Percentiles rank a stretch among this genome's conserved stretches.
Evolutionary conservation across 306 rosid genomes (phyloP).

Genomic region (Cucumis cinereus): DNA sequence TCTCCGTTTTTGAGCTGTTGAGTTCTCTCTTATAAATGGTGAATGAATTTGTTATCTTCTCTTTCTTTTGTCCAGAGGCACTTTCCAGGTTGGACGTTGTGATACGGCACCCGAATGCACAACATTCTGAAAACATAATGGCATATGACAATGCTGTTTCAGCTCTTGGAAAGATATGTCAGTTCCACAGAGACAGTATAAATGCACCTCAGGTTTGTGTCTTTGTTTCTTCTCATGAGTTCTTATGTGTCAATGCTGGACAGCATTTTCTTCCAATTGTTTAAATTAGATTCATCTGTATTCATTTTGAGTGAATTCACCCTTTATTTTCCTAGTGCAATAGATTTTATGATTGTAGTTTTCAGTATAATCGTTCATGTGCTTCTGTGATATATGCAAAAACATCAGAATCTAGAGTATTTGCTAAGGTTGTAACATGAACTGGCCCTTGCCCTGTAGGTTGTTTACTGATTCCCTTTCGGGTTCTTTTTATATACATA

Average conservation of each 20-base stretch:
- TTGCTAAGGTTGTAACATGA: not conserved
- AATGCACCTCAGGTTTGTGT: conserved; percentile 79
- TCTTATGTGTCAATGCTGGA: not conserved
- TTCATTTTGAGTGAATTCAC: not conserved
- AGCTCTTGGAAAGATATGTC: conserved; percentile 82
- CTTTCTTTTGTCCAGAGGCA: conserved; percentile 54
- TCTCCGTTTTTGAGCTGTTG: not conserved
- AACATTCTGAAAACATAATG: conserved; percentile 67
- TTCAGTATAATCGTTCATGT: not conserved
- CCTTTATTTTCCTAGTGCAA: not conserved
- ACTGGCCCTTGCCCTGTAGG: no score
- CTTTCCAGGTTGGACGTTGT: conserved; percentile 84
- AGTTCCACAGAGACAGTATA: conserved; percentile 76
- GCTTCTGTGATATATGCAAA: not conserved
- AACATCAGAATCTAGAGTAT: not conserved
- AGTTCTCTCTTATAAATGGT: not conserved
- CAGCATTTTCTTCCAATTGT: not conserved
- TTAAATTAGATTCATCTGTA: not conserved
- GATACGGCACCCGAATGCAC: conserved; percentile 80
- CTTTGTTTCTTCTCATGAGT: not conserved
- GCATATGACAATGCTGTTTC: conserved; percentile 99
- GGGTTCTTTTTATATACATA: no score
- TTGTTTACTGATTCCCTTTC: no score
- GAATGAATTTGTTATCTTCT: conserved; percentile 2
- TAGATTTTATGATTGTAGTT: not conserved